Base-by-base conservation (phyloP, 345 rosid species). In the Citropsis articulata region DNA sequence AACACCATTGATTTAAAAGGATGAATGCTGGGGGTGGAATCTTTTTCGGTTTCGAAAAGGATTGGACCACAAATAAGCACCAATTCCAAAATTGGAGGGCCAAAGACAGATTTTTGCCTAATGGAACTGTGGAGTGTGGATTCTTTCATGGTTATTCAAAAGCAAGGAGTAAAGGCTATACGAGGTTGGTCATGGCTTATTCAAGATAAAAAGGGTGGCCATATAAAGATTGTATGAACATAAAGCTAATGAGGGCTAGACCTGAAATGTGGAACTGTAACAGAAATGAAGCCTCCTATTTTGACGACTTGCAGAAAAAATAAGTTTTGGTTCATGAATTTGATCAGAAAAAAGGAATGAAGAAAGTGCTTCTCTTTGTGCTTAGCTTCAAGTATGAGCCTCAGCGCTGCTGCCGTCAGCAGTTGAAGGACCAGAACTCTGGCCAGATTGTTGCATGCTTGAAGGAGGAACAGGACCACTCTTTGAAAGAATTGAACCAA, bases 371-470 rank as follows among this genome's bases (percentile, higher is more conserved):
- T 71, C 65, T 69, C 36, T 78, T 27, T 68, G 78, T 71, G 55
- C 80, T 83, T 80, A 85, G 82, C 75, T 77, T 75, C 86, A 86
- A 61, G 79, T 33, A 45, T 9, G 78, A 14, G 80, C 68, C 79
- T 80, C 83, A 1, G 62, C 45, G 73, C 73, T 76, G 72, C 70
- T 75, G 78, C 79, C 61, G 28, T 64, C 73, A 31, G 76, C 80
- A 30, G 86, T 60, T 76, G 90, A 76, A 69, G 86, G 84, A 77
- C 86, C 80, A 76, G 94, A 80, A 75, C 82, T 82, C 82, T 77
- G 88, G 72, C 85, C 73, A 67, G 91, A 79, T 64, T 84, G 87
- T 81, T 82, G 92, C 66, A 62, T 12, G 18, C 74, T 85, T 18
- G 85, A 53, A 50, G 77, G 85, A 71, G 83, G 78, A 77, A 76